Base-by-base conservation (phyloP, 352 stramenopile genomes). In the Nothophytophthora sp. region DNA sequence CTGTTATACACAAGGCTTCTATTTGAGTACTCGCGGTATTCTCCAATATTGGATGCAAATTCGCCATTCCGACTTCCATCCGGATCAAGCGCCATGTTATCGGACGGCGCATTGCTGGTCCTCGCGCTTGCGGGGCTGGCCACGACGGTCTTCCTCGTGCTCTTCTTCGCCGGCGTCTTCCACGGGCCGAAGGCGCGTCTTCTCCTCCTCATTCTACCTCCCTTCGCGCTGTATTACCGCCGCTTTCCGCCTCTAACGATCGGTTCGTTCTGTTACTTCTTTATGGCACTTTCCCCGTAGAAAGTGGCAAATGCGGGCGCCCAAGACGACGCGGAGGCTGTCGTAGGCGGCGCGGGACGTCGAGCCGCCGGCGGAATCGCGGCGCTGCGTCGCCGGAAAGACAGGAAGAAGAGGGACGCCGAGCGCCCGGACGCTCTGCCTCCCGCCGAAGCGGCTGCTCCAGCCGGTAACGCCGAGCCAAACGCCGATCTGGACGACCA, bases 131-230 rank as follows among this genome's bases (percentile, higher is more conserved):
- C 44, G 12, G 81, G 81, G 18, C 56, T 91, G 38, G 62, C 50
- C 53, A 42, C 60, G 22, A 89, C 75, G 19, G 57, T 91, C 40
- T 53, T 70, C 38, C 25, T 75, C 32, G 55, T 89, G 16, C 78
- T 91, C 35, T 88, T 81, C 61, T 63, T 86, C 16, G 69, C 75
- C 1, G 81, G 81, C n/a, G 85, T 85, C 62, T 89, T 88, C 60
- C 51, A 46, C 10, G 49, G 66, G 12, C 40, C 58, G 1, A 57
- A 70, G 61, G 73, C 84, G 37, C 28, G 63, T 48, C 13, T 19
- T 18, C 2, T 19, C 20, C 34, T 15, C 25, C 18, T 5, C 16
- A 42, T 20, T 11, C 39, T 4, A 44, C 12, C 13, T 32, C 35
- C 5, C 42, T 15, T 6, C 23, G 33, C n/a, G 13, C 6, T 49